These are phyloP conservation scores for Exophiala lecanii-corni DNA, from an alignment of 2,329 filamentous ascomycete genomes.

Conservation along the genomic window DNA sequence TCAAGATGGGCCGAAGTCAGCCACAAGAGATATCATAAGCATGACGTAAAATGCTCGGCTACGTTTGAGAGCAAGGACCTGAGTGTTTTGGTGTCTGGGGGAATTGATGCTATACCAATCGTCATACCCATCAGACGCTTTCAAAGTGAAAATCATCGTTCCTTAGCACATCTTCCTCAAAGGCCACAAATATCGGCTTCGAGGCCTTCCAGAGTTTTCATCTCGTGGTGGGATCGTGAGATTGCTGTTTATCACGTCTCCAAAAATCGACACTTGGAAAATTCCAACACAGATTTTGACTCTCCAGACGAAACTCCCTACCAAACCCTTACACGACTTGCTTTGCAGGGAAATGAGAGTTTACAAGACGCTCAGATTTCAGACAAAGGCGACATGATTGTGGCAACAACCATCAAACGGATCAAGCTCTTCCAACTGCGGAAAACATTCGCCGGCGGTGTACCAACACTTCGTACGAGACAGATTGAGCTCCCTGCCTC, in stretches of 20 bases:
- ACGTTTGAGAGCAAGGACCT: conserved; percentile 78
- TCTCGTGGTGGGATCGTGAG: conserved; percentile 90
- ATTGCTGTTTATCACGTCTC: conserved; percentile 68
- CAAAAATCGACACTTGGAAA: conserved; percentile 1
- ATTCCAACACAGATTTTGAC: conserved; percentile 1
- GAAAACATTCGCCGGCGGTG: conserved; percentile 8
- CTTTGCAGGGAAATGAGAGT: conserved; percentile 65
- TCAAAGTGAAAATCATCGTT: conserved; percentile 66
- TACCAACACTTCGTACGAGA: conserved; percentile 47
- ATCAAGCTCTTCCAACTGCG: conserved; percentile 71
- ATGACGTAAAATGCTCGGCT: conserved; percentile 93
- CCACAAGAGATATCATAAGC: conserved; percentile 80
- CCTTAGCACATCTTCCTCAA: conserved; percentile 79
- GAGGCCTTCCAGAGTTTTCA: conserved; percentile 66
- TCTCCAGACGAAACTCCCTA: conserved; percentile 13
- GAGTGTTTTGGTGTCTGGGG: conserved; percentile 87
- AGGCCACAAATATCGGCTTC: conserved; percentile 69
- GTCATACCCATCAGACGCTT: conserved; percentile 69
- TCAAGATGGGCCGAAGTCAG: conserved; percentile 77
- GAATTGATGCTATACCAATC: conserved; percentile 78
- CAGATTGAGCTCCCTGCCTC: conserved; percentile 62
- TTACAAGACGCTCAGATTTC: conserved; percentile 73
- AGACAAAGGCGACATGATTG: conserved; percentile 64
- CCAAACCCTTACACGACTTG: conserved; percentile 20
- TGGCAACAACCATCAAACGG: conserved; percentile 68